Conservation (phyloP, 2,329 filamentous ascomycete species). For the Hymenoscyphus scutula region DNA sequence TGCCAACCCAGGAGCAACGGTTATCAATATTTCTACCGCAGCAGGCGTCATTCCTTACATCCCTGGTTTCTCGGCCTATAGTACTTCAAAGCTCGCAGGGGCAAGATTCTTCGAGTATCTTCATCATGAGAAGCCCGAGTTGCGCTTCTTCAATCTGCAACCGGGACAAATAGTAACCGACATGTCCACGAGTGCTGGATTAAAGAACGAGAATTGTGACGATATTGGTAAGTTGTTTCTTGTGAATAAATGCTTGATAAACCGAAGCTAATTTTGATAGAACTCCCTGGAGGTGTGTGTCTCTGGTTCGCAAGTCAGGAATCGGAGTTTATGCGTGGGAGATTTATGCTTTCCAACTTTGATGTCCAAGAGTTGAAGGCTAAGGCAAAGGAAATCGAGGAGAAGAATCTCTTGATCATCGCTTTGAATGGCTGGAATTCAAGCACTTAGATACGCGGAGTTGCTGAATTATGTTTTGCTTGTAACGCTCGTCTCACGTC, state of each 20-base stretch:
- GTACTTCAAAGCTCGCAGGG: constrained; percentile 34
- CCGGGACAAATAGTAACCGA: constrained; percentile 32
- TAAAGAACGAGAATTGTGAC: background rate
- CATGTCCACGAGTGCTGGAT: background rate
- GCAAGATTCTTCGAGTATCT: constrained; percentile 36
- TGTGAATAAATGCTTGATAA: background rate
- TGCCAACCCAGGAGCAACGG: constrained; percentile 35
- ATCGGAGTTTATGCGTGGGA: constrained; percentile 46
- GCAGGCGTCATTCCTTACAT: constrained; percentile 26
- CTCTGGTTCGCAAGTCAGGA: constrained; percentile 37
- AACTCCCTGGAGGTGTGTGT: constrained; percentile 20
- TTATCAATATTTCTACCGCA: constrained; percentile 39
- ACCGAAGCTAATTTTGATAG: background rate
- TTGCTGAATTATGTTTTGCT: background rate
- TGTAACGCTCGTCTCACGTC: background rate
- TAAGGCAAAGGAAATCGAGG: constrained; percentile 19
- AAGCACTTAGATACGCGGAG: background rate
- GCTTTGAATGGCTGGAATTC: background rate
- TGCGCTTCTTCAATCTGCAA: constrained; percentile 38
- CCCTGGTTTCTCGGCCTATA: background rate
- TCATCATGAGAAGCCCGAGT: constrained; percentile 30
- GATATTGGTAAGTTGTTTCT: background rate
- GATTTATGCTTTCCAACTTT: constrained; percentile 50
- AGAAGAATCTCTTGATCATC: background rate
- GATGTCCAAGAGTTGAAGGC: constrained; percentile 49